Evolutionary conservation across 352 stramenopile species (phyloP).

Genomic region (Globisporangium uncinulatum): DNA sequence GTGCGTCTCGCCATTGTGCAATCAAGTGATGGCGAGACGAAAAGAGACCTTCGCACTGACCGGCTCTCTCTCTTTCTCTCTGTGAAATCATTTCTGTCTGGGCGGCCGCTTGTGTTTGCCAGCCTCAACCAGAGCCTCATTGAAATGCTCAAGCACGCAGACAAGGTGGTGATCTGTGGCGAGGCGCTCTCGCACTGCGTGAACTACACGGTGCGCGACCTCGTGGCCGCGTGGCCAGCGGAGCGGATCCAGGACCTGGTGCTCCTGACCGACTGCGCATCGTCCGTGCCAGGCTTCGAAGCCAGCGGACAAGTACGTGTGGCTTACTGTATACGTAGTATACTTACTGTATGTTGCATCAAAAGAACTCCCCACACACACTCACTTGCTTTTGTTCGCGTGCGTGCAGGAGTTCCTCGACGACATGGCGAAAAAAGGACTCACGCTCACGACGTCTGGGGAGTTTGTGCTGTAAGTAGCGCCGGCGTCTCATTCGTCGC

Average conservation of each 20-base stretch:
- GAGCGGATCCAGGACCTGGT: slow-evolving; percentile 63
- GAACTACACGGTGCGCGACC: slow-evolving; percentile 94
- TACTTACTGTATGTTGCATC: not conserved
- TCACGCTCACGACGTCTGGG: slow-evolving; percentile 55
- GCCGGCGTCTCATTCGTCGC: no score
- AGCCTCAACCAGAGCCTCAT: slow-evolving; percentile 87
- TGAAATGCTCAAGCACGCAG: slow-evolving; percentile 73
- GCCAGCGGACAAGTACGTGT: slow-evolving; percentile 27
- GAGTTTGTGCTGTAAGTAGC: slow-evolving; percentile 27
- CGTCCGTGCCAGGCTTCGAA: slow-evolving; percentile 69
- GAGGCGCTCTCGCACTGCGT: slow-evolving; percentile 96
- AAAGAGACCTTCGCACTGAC: not conserved
- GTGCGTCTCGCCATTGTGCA: slow-evolving; percentile 13
- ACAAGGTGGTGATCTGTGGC: slow-evolving; percentile 89
- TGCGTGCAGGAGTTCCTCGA: slow-evolving; percentile 35
- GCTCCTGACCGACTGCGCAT: slow-evolving; percentile 75
- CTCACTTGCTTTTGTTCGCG: not conserved
- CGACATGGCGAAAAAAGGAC: slow-evolving; percentile 52
- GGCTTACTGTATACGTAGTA: slow-evolving; percentile 18
- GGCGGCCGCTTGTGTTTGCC: no score
- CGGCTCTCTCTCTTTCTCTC: not conserved
- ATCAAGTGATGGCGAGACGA: not conserved
- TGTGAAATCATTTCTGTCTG: slow-evolving; percentile 5
- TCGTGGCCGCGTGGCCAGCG: slow-evolving; percentile 80
- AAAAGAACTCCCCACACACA: no score